phyloP scores from a whole-genome alignment of 257 asterid species.

The Solanum medicagineum region DNA sequence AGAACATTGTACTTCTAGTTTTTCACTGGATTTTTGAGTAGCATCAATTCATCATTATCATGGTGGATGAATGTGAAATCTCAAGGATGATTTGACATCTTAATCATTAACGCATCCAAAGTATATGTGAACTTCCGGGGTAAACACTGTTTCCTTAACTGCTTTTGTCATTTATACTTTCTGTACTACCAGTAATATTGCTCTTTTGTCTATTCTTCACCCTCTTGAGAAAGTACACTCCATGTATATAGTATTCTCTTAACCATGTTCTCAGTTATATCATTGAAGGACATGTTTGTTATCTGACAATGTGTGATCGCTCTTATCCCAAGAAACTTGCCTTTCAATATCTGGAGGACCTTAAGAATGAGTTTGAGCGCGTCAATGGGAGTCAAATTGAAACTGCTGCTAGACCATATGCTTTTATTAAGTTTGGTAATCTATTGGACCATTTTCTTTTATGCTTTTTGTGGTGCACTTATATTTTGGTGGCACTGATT shows the following conservation, averaged over 20 bases:
- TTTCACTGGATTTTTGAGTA: neutral
- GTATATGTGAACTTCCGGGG: neutral
- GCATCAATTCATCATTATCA: neutral
- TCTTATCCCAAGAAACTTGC: conserved; percentile 92
- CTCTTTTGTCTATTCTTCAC: neutral
- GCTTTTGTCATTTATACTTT: neutral
- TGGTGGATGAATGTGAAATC: neutral
- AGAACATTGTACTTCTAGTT: neutral
- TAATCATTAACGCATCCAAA: neutral
- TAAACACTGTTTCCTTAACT: neutral
- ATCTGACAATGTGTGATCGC: conserved; percentile 95
- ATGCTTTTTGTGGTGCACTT: neutral
- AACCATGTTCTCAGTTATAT: conserved; percentile 56
- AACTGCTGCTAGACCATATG: conserved; percentile 98
- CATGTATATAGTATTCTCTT: conserved; percentile 21
- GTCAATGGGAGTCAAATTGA: conserved; percentile 76
- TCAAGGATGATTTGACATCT: neutral
- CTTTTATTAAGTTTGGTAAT: conserved; percentile 90
- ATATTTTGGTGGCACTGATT: neutral
- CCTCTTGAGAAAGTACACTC: neutral
- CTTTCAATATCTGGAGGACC: conserved; percentile 90
- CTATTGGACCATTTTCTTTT: neutral
- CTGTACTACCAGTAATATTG: neutral
- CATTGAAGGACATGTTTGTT: conserved; percentile 90
- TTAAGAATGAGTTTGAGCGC: conserved; percentile 89